Base-by-base conservation (phyloP, 805 yeast genomes). In the Metschnikowia matae region DNA sequence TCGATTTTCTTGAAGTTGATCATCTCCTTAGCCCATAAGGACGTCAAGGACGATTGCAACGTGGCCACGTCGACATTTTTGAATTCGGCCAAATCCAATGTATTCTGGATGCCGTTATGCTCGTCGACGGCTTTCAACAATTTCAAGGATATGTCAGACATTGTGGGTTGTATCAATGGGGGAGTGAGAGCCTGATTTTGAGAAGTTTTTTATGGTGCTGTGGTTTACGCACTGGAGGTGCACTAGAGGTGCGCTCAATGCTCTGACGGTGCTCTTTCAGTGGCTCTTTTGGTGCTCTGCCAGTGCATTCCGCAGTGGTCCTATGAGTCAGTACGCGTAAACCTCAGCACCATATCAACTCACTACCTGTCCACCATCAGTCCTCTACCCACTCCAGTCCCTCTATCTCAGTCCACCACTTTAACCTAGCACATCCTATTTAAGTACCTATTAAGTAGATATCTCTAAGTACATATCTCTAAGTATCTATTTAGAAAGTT, bases 11-110 rank as follows among this genome's bases (percentile, higher is more conserved):
- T 75, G 74, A 82, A 91, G 41, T 71, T 70, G 60, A 94, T 79
- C 88, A 92, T 91, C 50, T 81, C 78, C 67, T 87, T 86, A 53
- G 97, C 91, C 65, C 84, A 80, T 50, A 94, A 77, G 20, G 97
- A 91, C 64, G 85, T 85, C 62, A 94, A 80, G 29, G 92, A 92
- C n/a, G 96, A 79, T 59, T 86, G 87, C 48, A 89, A 75, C 14
- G 80, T 74, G 66, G 80, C 82, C 40, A 92, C 78, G 49, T 81
- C 83, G 42, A 79, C 73, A 14, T 69, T 74, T 38, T 94, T 86
- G 73, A 91, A 88, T 48, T 68, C 72, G 2, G 62, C 59, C 44
- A 78, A 78, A 17, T 70, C 78, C 47, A 81, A 71, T 4, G 97
- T 83, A 67, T 89, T 90, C 46, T 73, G 76, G 52, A 94, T 85